These are phyloP conservation scores for Suillus brevipes DNA, from an alignment of 768 basidiomycete genomes.

Conservation along the genomic window DNA sequence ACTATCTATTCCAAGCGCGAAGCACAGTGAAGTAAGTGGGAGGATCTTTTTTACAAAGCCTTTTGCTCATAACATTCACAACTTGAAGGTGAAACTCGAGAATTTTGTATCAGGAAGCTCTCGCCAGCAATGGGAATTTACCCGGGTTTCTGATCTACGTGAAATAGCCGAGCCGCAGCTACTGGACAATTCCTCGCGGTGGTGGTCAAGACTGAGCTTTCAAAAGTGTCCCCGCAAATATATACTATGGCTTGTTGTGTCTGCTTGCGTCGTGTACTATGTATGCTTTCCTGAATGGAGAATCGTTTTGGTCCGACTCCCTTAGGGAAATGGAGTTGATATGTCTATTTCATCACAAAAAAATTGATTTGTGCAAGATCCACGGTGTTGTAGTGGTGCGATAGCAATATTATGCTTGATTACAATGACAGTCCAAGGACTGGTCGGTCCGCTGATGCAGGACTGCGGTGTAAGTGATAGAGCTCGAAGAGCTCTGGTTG, in stretches of 20 bases:
- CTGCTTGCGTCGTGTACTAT: not conserved
- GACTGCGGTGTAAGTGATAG: too few relatives aligned
- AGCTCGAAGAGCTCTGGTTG: too few relatives aligned
- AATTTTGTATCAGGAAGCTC: not conserved
- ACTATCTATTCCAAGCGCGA: not conserved
- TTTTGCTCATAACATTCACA: not conserved
- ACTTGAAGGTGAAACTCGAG: not conserved
- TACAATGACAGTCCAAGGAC: too few relatives aligned
- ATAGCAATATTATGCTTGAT: too few relatives aligned
- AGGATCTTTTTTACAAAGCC: not conserved
- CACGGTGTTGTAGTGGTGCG: too few relatives aligned
- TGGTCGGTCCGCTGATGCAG: too few relatives aligned
- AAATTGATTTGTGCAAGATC: too few relatives aligned
- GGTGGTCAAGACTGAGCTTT: not conserved
- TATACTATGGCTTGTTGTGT: not conserved
- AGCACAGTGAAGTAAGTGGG: not conserved
- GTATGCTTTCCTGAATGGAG: not conserved
- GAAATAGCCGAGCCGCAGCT: not conserved
- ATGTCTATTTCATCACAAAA: too few relatives aligned
- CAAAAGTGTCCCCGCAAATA: not conserved
- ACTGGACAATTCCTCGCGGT: not conserved
- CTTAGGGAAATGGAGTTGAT: not conserved
- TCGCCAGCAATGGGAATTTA: not conserved
- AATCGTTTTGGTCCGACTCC: not conserved
- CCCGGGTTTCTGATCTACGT: not conserved